Base-by-base conservation (phyloP, 305 asterid species). In the Solanum hybrid region DNA sequence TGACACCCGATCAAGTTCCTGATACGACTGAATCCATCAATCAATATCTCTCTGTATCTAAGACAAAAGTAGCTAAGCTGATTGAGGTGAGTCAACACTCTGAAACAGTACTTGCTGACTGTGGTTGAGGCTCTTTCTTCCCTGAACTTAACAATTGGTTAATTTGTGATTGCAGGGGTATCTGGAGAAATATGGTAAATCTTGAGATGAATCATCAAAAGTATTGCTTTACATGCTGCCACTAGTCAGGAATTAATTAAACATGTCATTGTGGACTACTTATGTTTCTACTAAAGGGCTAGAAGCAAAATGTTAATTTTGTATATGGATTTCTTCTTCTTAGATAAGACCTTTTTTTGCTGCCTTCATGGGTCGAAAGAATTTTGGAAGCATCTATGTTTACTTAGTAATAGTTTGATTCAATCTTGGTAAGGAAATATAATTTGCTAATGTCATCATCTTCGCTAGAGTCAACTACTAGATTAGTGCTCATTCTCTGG, bases 41-140 rank as follows among this genome's bases (percentile, higher is more conserved):
- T 86, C 90, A 88, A 10, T 95, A 96, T 92, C 94, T 98, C 87
- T 89, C 94, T 85, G 40, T 93, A 85, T 95, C 92, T 31, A 93
- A 93, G 88, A 81, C 94, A 91, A 98, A 96, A 93, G 94, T 96
- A 85, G 93, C 91, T 22, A 96, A 94, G 92, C 95, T 98, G 38
- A 97, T 98, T 87, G 96, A 95, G 98, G 99, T 96, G 92, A 95
- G 99, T 91, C 72, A 42, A 14, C 88, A 35, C 89, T 82, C 27
- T 38, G 56, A 85, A 75, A 86, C 69, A 88, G 38, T 82, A 82
- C 87, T 27, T 20, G 37, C 87, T 85, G 89, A 79, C 73, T 86
- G 31, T 82, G 86, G 66, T 29, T 75, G 46, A 75, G 76, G 82
- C 79, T 86, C 87, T 90, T 76, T 72, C 32, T 32, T 26, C 64